phyloP scores from a whole-genome alignment of 2,329 filamentous ascomycete genomes.

The Fusarium sp. region DNA sequence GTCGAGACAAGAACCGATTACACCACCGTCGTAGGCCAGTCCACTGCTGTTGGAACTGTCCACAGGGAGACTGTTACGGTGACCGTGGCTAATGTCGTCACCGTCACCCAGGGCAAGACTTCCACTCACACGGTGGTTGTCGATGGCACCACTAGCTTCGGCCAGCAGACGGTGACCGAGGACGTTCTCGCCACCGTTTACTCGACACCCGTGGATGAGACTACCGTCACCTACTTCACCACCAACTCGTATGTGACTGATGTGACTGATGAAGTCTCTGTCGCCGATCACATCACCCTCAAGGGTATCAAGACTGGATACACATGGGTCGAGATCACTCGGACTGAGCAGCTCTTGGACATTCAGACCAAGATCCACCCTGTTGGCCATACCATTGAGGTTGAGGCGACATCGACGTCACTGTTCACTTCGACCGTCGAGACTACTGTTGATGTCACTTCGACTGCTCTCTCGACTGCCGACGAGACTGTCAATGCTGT shows the following conservation, averaged over 20 bases:
- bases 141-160: neutral
- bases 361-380: slow-evolving; percentile 2
- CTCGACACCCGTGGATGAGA: slow-evolving; percentile 3
- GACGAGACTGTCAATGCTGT: slow-evolving; percentile 2
- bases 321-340: slow-evolving; percentile 5
- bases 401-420: neutral
- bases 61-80: slow-evolving; percentile 9
- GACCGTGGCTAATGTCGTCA: neutral
- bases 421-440: slow-evolving; percentile 11
- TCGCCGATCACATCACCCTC: slow-evolving; percentile 5
- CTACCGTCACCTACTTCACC: neutral
- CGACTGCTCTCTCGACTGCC: slow-evolving; percentile 11
- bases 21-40: neutral
- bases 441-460: slow-evolving; percentile 11
- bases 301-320: slow-evolving; percentile 5
- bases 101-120: neutral
- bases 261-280: neutral
- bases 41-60: slow-evolving; percentile 7
- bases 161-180: slow-evolving; percentile 1
- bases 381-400: neutral
- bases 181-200: slow-evolving; percentile 13
- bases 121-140: slow-evolving; percentile 3
- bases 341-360: slow-evolving; percentile 5
- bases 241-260: slow-evolving; percentile 5
- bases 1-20: neutral